These are phyloP conservation scores for Cichorium intybus DNA, from an alignment of 140 eudicot genomes.

Conservation along the genomic window DNA sequence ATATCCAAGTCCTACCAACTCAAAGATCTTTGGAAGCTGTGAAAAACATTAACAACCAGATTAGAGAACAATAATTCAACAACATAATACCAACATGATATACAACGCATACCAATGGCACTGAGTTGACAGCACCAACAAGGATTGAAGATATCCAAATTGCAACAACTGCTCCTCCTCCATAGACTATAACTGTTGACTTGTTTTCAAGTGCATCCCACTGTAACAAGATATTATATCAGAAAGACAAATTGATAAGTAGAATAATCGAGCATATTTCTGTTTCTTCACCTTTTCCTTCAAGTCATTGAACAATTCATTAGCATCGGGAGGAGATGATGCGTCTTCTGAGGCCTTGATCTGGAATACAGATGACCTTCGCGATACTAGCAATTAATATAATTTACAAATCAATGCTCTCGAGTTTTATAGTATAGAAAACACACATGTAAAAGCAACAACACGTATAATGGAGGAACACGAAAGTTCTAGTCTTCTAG, in stretches of 20 bases:
- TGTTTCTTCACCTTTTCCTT: conserved; percentile 58
- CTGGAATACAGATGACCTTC: conserved; percentile 43
- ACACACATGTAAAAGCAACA: background rate
- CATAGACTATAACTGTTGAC: conserved; percentile 66
- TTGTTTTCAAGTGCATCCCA: conserved; percentile 91
- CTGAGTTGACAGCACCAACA: conserved; percentile 76
- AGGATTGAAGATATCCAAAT: conserved; percentile 67
- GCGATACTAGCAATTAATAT: conserved; percentile 26
- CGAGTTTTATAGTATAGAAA: background rate
- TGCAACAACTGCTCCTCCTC: conserved; percentile 80
- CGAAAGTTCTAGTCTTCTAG: background rate
- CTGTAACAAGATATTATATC: conserved; percentile 20
- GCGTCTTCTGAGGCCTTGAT: conserved; percentile 74
- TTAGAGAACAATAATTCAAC: background rate
- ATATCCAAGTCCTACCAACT: conserved; percentile 54
- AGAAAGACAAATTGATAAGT: background rate
- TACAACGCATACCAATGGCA: conserved; percentile 56
- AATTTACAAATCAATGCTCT: background rate
- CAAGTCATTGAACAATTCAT: conserved; percentile 56
- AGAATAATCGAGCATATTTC: background rate
- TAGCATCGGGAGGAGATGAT: conserved; percentile 44
- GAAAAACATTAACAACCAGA: background rate
- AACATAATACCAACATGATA: background rate
- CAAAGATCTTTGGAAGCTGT: conserved; percentile 77
- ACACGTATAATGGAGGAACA: background rate